Evolutionary conservation across 2,329 filamentous ascomycete species (phyloP).

Genomic region (Colletotrichum orchidophilum): DNA sequence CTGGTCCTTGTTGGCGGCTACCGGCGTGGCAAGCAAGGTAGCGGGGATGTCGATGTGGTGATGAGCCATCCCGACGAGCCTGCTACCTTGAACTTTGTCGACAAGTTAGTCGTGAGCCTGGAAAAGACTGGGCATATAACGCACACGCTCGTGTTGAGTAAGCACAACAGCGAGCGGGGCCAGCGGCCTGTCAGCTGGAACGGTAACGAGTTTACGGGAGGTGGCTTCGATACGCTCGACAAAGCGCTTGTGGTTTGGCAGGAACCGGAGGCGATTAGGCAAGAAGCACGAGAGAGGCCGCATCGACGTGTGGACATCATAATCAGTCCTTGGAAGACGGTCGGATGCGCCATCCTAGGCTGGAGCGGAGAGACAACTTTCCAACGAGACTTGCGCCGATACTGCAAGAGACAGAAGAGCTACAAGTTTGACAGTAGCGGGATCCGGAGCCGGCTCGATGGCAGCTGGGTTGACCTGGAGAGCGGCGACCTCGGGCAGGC

Average conservation of each 20-base stretch:
- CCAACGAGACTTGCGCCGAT: slow-evolving; percentile 83
- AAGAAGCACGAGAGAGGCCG: slow-evolving; percentile 42
- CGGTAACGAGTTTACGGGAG: slow-evolving; percentile 51
- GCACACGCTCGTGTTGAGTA: slow-evolving; percentile 79
- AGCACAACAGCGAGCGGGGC: slow-evolving; percentile 75
- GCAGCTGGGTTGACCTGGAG: slow-evolving; percentile 77
- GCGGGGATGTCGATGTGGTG: slow-evolving; percentile 87
- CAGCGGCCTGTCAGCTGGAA: slow-evolving; percentile 69
- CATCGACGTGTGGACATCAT: slow-evolving; percentile 95
- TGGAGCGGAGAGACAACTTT: slow-evolving; percentile 94
- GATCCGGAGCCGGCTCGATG: slow-evolving; percentile 72
- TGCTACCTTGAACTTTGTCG: slow-evolving; percentile 75
- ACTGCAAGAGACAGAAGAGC: slow-evolving; percentile 75
- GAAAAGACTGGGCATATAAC: slow-evolving; percentile 79
- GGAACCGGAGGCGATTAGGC: slow-evolving; percentile 57
- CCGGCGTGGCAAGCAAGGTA: slow-evolving; percentile 76
- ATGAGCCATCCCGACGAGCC: slow-evolving; percentile 79
- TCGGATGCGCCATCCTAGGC: slow-evolving; percentile 86
- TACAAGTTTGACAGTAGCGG: slow-evolving; percentile 96
- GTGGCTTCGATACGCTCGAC: slow-evolving; percentile 87
- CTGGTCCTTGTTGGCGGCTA: slow-evolving; percentile 81
- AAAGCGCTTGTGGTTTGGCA: slow-evolving; percentile 96
- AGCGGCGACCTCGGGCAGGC: slow-evolving; percentile 58
- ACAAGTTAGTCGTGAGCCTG: slow-evolving; percentile 74
- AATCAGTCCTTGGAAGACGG: slow-evolving; percentile 85